phyloP scores from a whole-genome alignment of 2,329 filamentous ascomycete species.

The Penicillium rolfsii region DNA sequence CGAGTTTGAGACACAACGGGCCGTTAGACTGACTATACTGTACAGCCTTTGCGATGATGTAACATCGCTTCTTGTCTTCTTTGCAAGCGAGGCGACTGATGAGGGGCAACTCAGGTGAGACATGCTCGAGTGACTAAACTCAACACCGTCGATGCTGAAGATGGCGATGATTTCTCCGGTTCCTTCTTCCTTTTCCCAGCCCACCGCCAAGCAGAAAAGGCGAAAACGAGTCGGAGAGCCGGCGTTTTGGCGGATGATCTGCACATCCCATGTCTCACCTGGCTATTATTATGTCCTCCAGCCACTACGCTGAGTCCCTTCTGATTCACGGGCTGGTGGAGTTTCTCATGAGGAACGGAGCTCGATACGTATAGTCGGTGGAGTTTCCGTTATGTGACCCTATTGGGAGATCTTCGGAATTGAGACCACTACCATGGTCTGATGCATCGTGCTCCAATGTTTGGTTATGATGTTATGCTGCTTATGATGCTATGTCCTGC shows the following conservation, averaged over 20 bases:
- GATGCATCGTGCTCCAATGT: not conserved
- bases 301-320: not conserved
- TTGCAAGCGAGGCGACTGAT: not conserved
- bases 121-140: too few species aligned
- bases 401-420: not conserved
- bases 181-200: not conserved
- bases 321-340: not conserved
- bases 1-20: slow-evolving; percentile 13
- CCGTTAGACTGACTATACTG: not conserved
- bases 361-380: not conserved
- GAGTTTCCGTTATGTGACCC: not conserved
- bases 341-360: not conserved
- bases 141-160: not conserved
- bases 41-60: not conserved
- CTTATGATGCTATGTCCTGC: not conserved
- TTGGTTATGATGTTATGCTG: not conserved
- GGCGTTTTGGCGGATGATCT: not conserved
- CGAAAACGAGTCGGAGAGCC: not conserved
- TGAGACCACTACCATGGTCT: not conserved
- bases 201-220: not conserved
- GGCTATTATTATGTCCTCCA: slow-evolving; percentile 2
- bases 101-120: slow-evolving; percentile 1
- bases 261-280: not conserved
- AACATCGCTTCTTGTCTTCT: not conserved
- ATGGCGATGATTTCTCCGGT: not conserved